Percentiles rank a stretch among this genome's conserved stretches.
Evolutionary conservation across 106 monocot species (phyloP).

Genomic region (Apostasia shenzhenica): DNA sequence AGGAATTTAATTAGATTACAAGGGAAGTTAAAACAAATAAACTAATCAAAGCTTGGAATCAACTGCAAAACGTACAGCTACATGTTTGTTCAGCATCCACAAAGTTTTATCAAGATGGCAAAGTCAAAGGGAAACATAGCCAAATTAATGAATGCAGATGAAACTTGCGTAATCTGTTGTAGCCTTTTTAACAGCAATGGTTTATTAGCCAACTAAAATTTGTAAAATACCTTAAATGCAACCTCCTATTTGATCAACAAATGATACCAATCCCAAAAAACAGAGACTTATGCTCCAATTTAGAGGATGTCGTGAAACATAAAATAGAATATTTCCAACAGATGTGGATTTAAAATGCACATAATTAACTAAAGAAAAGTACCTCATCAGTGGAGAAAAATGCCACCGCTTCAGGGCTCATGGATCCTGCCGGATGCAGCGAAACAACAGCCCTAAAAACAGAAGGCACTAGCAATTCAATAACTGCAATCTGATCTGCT

Average conservation of each 20-base stretch:
- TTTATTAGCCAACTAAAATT: neutral
- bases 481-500: constrained; percentile 53
- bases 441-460: constrained; percentile 87
- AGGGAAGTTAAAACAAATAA: neutral
- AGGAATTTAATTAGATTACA: constrained; percentile 2
- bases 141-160: too few relatives aligned
- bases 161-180: neutral
- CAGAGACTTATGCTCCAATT: too few relatives aligned
- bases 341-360: too few relatives aligned
- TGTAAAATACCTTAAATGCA: neutral
- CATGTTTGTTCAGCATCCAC: neutral
- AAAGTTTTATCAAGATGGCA: neutral
- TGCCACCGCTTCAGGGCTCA: constrained; percentile 68
- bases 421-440: constrained; percentile 89
- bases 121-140: neutral
- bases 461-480: constrained; percentile 66
- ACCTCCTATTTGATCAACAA: neutral
- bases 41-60: neutral
- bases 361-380: neutral
- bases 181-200: neutral
- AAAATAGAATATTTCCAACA: too few relatives aligned
- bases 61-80: neutral
- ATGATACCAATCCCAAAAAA: too few relatives aligned
- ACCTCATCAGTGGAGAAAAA: constrained; percentile 99
- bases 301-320: too few relatives aligned